phyloP scores from a whole-genome alignment of 2,329 filamentous ascomycete genomes.

The Fusarium sp. region DNA sequence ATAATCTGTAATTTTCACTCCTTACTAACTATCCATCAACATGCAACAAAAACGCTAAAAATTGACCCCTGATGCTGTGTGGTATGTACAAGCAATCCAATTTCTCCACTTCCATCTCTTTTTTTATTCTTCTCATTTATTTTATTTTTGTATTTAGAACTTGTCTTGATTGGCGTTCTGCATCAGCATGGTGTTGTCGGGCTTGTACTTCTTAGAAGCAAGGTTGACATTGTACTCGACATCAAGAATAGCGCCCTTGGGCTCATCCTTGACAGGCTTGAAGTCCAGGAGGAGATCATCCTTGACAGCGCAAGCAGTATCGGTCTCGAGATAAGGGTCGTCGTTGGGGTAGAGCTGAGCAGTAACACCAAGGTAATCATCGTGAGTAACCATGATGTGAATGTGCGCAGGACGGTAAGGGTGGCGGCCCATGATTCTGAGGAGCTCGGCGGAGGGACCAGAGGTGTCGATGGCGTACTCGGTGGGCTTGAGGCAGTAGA shows the following conservation, averaged over 20 bases:
- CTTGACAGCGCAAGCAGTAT: constrained; percentile 66
- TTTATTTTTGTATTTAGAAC: constrained; percentile 29
- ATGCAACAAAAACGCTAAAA: constrained; percentile 33
- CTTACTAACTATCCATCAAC: constrained; percentile 7
- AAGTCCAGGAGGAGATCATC: constrained; percentile 65
- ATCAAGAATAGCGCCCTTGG: constrained; percentile 53
- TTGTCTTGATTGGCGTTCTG: constrained; percentile 49
- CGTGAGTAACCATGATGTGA: constrained; percentile 68
- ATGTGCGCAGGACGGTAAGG: constrained; percentile 64
- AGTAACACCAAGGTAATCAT: constrained; percentile 77
- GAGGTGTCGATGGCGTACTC: constrained; percentile 78
- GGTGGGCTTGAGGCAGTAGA: constrained; percentile 82
- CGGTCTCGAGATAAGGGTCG: constrained; percentile 70
- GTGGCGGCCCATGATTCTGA: constrained; percentile 62
- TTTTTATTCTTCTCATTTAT: neutral
- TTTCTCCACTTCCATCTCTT: neutral
- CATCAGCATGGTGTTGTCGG: constrained; percentile 45
- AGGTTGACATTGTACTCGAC: constrained; percentile 60
- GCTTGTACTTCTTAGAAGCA: constrained; percentile 60
- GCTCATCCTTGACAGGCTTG: constrained; percentile 57
- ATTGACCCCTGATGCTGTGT: constrained; percentile 12
- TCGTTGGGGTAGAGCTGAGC: constrained; percentile 82
- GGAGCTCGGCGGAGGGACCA: constrained; percentile 60
- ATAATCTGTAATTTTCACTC: constrained; percentile 8
- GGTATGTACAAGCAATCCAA: constrained; percentile 12